Evolutionary conservation across 2,329 filamentous ascomycete species (phyloP), one percentile per base, ranked within the genome.

Genomic region (Aspergillus versicolor): DNA sequence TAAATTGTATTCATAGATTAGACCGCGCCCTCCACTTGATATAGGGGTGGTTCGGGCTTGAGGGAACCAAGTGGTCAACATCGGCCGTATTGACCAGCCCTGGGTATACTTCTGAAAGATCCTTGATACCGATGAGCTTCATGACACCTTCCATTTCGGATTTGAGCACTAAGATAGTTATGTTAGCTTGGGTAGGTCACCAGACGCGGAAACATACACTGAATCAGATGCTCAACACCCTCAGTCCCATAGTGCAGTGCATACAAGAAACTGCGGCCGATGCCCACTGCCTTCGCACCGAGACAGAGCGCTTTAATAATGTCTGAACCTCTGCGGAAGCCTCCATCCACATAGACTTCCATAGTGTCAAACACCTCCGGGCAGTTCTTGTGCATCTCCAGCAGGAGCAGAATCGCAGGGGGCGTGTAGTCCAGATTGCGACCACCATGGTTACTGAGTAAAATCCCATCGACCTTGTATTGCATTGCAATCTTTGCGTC

Each of bases 361-460:
- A 84, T 74, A 46, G 72, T 72, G 27, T 74, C 72, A 57, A 82
- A 81, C 1, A 80, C 75, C 56, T 82, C 77, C 0, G 81, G 81
- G 53, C 77, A 83, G 9, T 73, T 71, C 44, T 68, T 76, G 13
- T 83, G 79, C 13, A 84, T 75, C 61, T 84, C 82, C 2, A 84
- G 67, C 0, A 84, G 72, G 0, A 80, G 79, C 17, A 84, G 70
- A 6, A 84, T 79, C 0, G 77, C 77, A 0, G 81, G 78, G 30
- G 67, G 81, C 42, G 70, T 75, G 32, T 79, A 81, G 51, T 85
- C 83, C 1, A 84, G 72, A 1, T 82, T 81, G 27, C 84, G 73
- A 3, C 84, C 84, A 17, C 84, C 83, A 54, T 86, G 84, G 59
- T 86, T 86, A 58, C 79, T 83, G 34, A 86, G 61, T 56, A 84